A percentile compares a stretch with the other conserved stretches of the same genome.
phyloP scores from a whole-genome alignment of 192 early-diverging fungal genomes.

The Coemansia erecta region DNA sequence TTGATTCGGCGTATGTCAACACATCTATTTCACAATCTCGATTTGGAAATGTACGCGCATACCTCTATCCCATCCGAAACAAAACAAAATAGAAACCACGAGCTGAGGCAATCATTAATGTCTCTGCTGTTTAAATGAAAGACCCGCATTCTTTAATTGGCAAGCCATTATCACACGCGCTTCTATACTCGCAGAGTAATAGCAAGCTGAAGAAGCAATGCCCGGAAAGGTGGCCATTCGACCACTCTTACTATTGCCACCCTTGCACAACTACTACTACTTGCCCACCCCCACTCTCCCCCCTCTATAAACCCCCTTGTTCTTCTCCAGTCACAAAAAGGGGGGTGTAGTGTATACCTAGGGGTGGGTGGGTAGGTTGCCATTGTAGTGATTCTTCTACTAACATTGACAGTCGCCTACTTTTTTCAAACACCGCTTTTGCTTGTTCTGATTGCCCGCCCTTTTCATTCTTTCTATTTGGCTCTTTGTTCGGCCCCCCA shows the following conservation, averaged over 20 bases:
- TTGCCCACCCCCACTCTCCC: too few relatives aligned
- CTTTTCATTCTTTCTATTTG: constrained; percentile 3
- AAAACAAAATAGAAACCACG: constrained; percentile 2
- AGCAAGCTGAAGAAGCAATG: background rate
- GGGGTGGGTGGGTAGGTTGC: background rate
- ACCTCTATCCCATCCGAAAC: background rate
- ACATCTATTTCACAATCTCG: constrained; percentile 1
- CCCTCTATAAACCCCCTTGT: too few relatives aligned
- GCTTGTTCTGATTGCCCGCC: background rate
- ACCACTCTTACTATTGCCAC: too few relatives aligned
- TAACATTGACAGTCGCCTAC: background rate
- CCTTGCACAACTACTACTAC: too few relatives aligned
- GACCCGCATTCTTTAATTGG: background rate
- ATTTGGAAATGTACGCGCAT: constrained; percentile 1
- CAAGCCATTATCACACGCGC: background rate
- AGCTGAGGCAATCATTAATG: constrained; percentile 2
- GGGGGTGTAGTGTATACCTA: background rate
- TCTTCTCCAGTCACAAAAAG: background rate
- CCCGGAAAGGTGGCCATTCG: too few relatives aligned
- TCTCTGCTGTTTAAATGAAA: constrained; percentile 3
- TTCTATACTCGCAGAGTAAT: background rate
- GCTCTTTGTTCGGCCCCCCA: background rate
- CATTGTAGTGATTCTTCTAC: constrained; percentile 1
- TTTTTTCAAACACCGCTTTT: constrained; percentile 9
- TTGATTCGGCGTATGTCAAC: constrained; percentile 4